A percentile compares a stretch with the other conserved stretches of the same genome.
Conservation (phyloP, 805 yeast genomes). For the Candida namnaoensis region DNA sequence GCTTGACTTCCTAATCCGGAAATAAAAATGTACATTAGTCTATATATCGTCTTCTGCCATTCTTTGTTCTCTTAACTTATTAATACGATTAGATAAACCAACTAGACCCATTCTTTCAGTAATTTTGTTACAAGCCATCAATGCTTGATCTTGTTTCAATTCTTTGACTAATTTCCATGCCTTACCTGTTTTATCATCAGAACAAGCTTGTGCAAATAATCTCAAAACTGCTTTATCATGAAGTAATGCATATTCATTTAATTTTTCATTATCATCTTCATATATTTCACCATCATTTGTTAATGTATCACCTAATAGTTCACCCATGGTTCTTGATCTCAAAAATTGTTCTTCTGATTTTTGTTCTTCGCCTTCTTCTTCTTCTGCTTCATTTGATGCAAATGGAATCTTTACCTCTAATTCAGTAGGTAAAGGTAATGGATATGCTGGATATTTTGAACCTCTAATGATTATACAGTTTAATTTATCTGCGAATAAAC, state of each 20-base stretch:
- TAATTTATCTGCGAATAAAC: conserved; percentile 60
- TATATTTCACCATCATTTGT: conserved; percentile 32
- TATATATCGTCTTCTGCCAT: conserved; percentile 18
- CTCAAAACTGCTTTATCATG: conserved; percentile 76
- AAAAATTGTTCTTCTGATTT: conserved; percentile 58
- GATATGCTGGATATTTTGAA: conserved; percentile 66
- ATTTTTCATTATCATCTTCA: conserved; percentile 41
- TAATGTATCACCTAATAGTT: conserved; percentile 48
- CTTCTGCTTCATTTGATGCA: conserved; percentile 9
- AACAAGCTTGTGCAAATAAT: conserved; percentile 67
- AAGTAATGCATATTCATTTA: conserved; percentile 42
- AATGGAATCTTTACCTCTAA: conserved; percentile 65
- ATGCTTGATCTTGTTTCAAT: conserved; percentile 68
- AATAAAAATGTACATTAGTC: neutral
- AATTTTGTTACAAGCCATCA: conserved; percentile 77
- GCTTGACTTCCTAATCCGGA: too few species aligned
- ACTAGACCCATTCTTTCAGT: conserved; percentile 63
- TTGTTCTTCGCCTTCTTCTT: conserved; percentile 3
- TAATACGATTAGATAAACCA: conserved; percentile 43
- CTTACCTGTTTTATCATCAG: conserved; percentile 51
- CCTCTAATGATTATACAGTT: conserved; percentile 73
- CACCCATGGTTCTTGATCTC: conserved; percentile 52
- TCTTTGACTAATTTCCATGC: conserved; percentile 65
- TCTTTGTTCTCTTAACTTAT: conserved; percentile 42
- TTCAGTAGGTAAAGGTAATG: conserved; percentile 79